These are phyloP conservation scores for Colletotrichum falcatum DNA, from an alignment of 2,329 filamentous ascomycete species.

Conservation along the genomic window DNA sequence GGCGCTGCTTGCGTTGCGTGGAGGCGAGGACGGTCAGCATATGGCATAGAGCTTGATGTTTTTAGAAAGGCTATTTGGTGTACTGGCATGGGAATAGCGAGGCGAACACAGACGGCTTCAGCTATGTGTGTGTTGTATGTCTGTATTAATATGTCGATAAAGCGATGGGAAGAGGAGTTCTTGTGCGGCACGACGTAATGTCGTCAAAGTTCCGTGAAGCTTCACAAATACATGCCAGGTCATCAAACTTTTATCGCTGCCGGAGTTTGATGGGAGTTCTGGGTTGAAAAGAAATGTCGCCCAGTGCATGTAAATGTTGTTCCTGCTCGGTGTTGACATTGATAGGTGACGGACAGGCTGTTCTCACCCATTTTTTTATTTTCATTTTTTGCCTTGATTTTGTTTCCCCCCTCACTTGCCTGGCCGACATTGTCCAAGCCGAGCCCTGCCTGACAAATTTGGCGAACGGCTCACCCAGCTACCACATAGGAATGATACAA, in stretches of 20 bases:
- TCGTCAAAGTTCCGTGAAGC: not conserved
- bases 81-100: conserved; percentile 37
- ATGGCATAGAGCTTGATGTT: conserved; percentile 53
- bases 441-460: not conserved
- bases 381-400: too few relatives aligned
- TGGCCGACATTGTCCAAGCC: conserved; percentile 12
- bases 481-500: conserved; percentile 25
- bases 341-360: not conserved
- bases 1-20: conserved; percentile 86
- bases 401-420: not conserved
- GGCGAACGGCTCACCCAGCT: not conserved
- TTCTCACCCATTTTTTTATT: not conserved
- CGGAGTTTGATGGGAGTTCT: not conserved
- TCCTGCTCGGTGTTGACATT: not conserved
- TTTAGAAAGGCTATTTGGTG: conserved; percentile 27
- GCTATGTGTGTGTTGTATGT: conserved; percentile 28
- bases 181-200: conserved; percentile 6
- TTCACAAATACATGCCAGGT: conserved; percentile 26
- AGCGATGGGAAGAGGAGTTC: not conserved
- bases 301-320: not conserved
- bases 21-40: conserved; percentile 81
- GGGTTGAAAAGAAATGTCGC: not conserved
- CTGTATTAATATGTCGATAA: conserved; percentile 39
- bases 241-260: conserved; percentile 10
- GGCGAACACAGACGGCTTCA: conserved; percentile 34